Evolutionary conservation across 768 basidiomycete species (phyloP), one percentile per base, ranked within the genome.

Genomic region (Hericium alpestre): DNA sequence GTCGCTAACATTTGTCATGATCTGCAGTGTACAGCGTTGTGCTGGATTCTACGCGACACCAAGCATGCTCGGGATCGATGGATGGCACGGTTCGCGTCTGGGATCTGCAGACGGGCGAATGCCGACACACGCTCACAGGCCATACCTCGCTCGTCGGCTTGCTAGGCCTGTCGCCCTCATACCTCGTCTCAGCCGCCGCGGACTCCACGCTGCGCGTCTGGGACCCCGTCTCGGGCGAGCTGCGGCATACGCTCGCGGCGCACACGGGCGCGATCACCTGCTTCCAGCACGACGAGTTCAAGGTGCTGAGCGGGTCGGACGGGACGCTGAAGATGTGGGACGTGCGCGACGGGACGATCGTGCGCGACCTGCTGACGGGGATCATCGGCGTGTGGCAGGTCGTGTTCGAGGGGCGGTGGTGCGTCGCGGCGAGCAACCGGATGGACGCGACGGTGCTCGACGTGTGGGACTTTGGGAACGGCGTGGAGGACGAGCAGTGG

Each of bases 241-340:
- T 90, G 32, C 82, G 80, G 40, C 87, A 93, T 62, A 84, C 86
- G 0, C 80, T 99, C 32, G 84, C 86, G 3, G 92, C 90, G 1
- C 95, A 98, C 69, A 88, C 87, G 6, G 95, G 94, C 20, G 93
- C 95, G n/a, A 98, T 99, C 63, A 98, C 96, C 16, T 99, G 95
- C 73, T 97, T 98, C 78, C 93, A 95, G 70, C 93, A 96, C 63
- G 95, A 98, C 69, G 94, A 98, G 68, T 92, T 90, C 76, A 97
- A 96, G 68, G 91, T 98, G 48, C 79, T 99, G 27, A 91, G 88
- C 65, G 95, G 95, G 12, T 90, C 88, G 13, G 96, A 98, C 63
- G 96, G 96, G 15, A 92, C 90, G 58, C 77, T 99, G 64, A 97
- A 97, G 77, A 90, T 98, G 85, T 99, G 96, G 96, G 90, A 97